These are phyloP conservation scores for Penicillium macrosclerotiorum DNA, from an alignment of 495 filamentous ascomycete species.

Conservation along the genomic window DNA sequence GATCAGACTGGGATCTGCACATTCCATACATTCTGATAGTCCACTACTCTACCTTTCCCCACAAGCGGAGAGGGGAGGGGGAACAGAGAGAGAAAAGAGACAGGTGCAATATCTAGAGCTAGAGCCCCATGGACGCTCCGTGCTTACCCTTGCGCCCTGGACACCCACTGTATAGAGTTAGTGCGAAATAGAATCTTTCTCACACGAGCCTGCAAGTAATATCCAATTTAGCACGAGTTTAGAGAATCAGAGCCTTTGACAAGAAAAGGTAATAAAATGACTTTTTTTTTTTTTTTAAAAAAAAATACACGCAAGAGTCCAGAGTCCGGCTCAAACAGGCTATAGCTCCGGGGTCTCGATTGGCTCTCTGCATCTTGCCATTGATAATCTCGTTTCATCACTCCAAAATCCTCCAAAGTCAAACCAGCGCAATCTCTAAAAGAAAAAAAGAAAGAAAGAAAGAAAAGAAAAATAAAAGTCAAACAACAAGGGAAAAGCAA, in stretches of 20 bases:
- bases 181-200: no score
- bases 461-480: neutral
- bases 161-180: no score
- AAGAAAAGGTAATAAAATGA: neutral
- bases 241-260: no score
- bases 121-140: no score
- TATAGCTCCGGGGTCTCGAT: conserved; percentile 1
- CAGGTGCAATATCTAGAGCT: no score
- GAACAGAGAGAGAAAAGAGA: no score
- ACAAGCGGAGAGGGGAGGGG: neutral
- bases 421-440: neutral
- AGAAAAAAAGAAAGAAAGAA: neutral
- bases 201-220: no score
- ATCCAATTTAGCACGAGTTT: no score
- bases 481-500: no score
- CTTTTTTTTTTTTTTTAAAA: neutral
- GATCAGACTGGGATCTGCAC: conserved; percentile 16
- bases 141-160: no score
- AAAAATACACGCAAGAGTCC: neutral
- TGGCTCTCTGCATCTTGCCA: conserved; percentile 18
- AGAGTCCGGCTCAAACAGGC: conserved; percentile 3
- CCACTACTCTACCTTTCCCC: no score
- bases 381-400: conserved; percentile 6
- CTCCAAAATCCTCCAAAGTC: neutral
- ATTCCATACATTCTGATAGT: conserved; percentile 9